Evolutionary conservation across 202 grass and related monocot species (phyloP).

Genomic region (Elaeis oleifera): DNA sequence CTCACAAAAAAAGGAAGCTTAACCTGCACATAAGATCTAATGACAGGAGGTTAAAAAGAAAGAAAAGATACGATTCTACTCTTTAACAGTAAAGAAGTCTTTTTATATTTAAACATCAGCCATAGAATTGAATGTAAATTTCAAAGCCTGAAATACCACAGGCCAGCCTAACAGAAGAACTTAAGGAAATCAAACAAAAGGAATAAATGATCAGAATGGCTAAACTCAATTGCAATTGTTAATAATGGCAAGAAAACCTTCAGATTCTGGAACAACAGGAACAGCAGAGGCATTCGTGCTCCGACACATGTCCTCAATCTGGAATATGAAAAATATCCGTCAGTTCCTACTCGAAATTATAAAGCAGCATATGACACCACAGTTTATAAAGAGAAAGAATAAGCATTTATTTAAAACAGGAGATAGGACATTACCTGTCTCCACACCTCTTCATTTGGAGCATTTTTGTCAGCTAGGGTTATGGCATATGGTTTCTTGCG

Average conservation of each 20-base stretch:
- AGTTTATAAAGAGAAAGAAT: slow-evolving; percentile 17
- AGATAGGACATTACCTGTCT: slow-evolving; percentile 48
- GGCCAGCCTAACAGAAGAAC: too few relatives aligned
- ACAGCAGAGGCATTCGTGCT: slow-evolving; percentile 64
- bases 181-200: neutral
- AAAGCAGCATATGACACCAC: neutral
- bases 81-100: too few relatives aligned
- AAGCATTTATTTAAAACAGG: neutral
- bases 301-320: slow-evolving; percentile 89
- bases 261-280: slow-evolving; percentile 88
- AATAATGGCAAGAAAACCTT: slow-evolving; percentile 46
- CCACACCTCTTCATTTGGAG: slow-evolving; percentile 98
- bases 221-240: neutral
- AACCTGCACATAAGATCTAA: too few relatives aligned
- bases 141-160: too few relatives aligned
- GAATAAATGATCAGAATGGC: neutral
- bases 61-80: too few relatives aligned
- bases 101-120: too few relatives aligned
- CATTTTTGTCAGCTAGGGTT: slow-evolving; percentile 98
- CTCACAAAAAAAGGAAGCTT: too few relatives aligned
- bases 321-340: slow-evolving; percentile 33
- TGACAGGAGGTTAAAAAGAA: too few relatives aligned
- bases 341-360: slow-evolving; percentile 9
- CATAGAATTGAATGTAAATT: too few relatives aligned
- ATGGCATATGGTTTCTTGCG: slow-evolving; percentile 85